Evolutionary conservation across 2,329 filamentous ascomycete genomes (phyloP), one percentile per base, ranked within the genome.

Genomic region (Chaetomium olivaceum): DNA sequence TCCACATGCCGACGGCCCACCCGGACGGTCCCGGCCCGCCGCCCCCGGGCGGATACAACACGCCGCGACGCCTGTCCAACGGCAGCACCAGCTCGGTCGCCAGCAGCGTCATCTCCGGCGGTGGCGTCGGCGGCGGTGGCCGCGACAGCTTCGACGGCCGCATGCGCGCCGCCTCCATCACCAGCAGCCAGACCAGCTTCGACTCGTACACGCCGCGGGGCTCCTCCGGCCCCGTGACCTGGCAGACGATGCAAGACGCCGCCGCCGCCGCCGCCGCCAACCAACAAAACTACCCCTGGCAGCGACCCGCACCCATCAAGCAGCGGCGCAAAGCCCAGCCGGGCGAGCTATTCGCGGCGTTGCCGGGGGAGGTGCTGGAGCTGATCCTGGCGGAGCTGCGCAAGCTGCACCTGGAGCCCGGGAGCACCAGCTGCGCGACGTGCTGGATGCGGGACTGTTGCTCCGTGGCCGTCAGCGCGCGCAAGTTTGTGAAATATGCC

Each of bases 381-480:
- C 75, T 85, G 39, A 83, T 89, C n/a, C 71, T 89, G 39, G 79
- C 79, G 48, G 80, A 83, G 62, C 75, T 89, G 21, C 84, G 81
- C 71, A 76, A 78, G 46, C 73, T 81, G 16, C 87, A 89, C 71
- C 72, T 88, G 14, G 75, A 74, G 7, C 72, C 75, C 16, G 76
- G 76, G 2, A 83, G 81, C 68, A 75, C 76, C 39, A 87, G 85
- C 74, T 89, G 87, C 72, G 81, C 85, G 19, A 89, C 87, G 21
- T 89, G 87, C 74, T 88, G 85, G 83, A 87, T 87, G 84, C 80
- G 87, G 58, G 86, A 89, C 70, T 76, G 83, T 33, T 84, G 81
- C 69, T 81, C 80, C 51, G 73, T 88, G 50, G 79, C 82, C 12
- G 64, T 85, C 12, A 78, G 80, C 46, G 83, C 81, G 19, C 80